These are phyloP conservation scores for Alternaria rosae DNA, from an alignment of 2,329 filamentous ascomycete species.

Conservation along the genomic window DNA sequence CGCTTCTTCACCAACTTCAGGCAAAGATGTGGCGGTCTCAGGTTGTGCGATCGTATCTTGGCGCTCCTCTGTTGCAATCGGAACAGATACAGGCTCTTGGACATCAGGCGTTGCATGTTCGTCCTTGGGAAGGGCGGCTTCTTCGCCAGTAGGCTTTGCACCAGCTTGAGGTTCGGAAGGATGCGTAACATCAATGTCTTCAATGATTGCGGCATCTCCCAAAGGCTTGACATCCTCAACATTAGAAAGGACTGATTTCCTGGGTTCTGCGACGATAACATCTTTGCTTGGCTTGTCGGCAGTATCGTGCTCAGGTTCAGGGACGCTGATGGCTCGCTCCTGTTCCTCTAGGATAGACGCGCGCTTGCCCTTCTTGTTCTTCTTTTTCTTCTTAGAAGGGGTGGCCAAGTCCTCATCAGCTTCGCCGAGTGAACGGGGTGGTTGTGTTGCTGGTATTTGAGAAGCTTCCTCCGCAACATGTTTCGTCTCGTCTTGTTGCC, in stretches of 20 bases:
- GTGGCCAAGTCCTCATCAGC: constrained; percentile 9
- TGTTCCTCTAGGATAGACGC: constrained; percentile 23
- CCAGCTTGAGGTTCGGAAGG: background rate
- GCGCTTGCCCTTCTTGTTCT: constrained; percentile 34
- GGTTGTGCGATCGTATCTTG: background rate
- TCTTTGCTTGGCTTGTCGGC: constrained; percentile 3
- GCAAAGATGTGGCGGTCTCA: background rate
- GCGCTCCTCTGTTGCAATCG: background rate
- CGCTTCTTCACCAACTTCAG: background rate
- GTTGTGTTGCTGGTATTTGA: background rate
- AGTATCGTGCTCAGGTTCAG: background rate
- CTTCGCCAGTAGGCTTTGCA: background rate
- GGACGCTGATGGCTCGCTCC: constrained; percentile 3
- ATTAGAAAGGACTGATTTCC: background rate
- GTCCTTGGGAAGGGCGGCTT: background rate
- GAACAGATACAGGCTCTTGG: background rate
- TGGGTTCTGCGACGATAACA: background rate
- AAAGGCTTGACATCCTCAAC: background rate
- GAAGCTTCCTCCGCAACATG: background rate
- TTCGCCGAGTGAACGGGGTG: constrained; percentile 4
- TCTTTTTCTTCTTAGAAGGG: constrained; percentile 34
- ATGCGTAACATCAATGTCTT: background rate
- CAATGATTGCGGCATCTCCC: background rate
- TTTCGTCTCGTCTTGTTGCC: background rate
- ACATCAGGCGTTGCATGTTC: background rate